Evolutionary conservation across 2,329 filamentous ascomycete species (phyloP).

Genomic region (Calonectria pseudoreteaudii): DNA sequence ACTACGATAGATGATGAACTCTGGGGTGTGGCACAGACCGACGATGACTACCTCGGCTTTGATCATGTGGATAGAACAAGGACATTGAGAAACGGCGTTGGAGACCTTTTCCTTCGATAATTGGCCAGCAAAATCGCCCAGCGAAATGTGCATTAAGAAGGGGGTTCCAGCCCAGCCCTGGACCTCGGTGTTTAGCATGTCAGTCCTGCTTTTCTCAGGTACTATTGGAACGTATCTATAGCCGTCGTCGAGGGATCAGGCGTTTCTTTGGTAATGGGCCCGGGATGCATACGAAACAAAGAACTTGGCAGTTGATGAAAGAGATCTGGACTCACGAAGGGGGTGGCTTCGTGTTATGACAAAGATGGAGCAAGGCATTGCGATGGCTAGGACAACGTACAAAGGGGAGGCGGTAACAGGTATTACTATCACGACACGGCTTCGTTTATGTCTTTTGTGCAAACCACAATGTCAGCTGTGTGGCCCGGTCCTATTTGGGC

Average conservation of each 20-base stretch:
- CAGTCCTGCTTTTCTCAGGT: constrained; percentile 18
- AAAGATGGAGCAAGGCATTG: constrained; percentile 20
- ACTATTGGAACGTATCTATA: constrained; percentile 27
- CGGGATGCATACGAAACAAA: constrained; percentile 23
- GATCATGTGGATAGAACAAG: constrained; percentile 75
- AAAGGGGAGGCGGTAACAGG: neutral
- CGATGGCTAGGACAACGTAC: constrained; percentile 18
- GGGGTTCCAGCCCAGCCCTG: constrained; percentile 14
- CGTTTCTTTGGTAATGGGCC: constrained; percentile 23
- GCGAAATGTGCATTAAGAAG: constrained; percentile 17
- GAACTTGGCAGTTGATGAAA: constrained; percentile 15
- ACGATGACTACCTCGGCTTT: constrained; percentile 73
- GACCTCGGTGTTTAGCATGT: constrained; percentile 24
- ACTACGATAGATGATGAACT: constrained; percentile 66
- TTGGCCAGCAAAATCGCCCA: constrained; percentile 11
- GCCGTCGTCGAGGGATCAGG: constrained; percentile 20
- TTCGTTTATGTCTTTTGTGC: constrained; percentile 20
- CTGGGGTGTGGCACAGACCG: constrained; percentile 61
- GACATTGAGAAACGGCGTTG: constrained; percentile 68
- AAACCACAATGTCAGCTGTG: constrained; percentile 9
- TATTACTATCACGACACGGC: constrained; percentile 10
- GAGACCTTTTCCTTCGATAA: constrained; percentile 71
- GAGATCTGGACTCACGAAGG: constrained; percentile 21
- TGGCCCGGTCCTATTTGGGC: neutral
- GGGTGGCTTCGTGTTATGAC: constrained; percentile 11